phyloP scores from a whole-genome alignment of 164 flowering plant genomes.

The Kalanchoe fedtschenkoi region DNA sequence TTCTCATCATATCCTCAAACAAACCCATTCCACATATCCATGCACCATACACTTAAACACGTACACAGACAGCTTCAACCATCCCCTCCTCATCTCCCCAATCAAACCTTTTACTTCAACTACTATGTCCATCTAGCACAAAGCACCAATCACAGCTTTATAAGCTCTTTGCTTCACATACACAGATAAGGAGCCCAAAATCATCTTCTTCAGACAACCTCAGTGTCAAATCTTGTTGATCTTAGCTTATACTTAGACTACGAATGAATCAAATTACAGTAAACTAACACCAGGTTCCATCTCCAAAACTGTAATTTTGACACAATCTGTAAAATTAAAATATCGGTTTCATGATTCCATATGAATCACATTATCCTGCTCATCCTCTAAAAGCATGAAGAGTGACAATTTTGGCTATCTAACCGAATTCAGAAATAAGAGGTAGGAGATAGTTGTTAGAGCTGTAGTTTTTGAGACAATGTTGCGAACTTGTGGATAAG shows the following conservation, averaged over 20 bases:
- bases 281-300: constrained; percentile 40
- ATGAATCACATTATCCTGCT: constrained; percentile 51
- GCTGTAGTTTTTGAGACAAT: constrained; percentile 51
- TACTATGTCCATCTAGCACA: constrained; percentile 41
- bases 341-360: constrained; percentile 56
- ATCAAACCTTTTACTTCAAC: constrained; percentile 46
- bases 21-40: too few species aligned
- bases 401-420: constrained; percentile 18
- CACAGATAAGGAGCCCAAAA: constrained; percentile 20
- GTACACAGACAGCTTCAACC: constrained; percentile 39
- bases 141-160: constrained; percentile 39
- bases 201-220: constrained; percentile 21
- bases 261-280: constrained; percentile 40
- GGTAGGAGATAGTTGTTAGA: constrained; percentile 41
- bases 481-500: constrained; percentile 54
- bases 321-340: constrained; percentile 29
- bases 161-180: constrained; percentile 36
- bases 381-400: constrained; percentile 52
- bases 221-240: constrained; percentile 26
- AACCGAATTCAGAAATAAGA: constrained; percentile 36
- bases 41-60: too few species aligned
- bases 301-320: constrained; percentile 23
- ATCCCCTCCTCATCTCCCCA: constrained; percentile 38
- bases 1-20: too few species aligned
- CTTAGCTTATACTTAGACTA: constrained; percentile 29